Evolutionary conservation across 1,284 basidiomycete species (phyloP), one percentile per base, ranked within the genome.

Genomic region (Fomitopsis schrenkii): DNA sequence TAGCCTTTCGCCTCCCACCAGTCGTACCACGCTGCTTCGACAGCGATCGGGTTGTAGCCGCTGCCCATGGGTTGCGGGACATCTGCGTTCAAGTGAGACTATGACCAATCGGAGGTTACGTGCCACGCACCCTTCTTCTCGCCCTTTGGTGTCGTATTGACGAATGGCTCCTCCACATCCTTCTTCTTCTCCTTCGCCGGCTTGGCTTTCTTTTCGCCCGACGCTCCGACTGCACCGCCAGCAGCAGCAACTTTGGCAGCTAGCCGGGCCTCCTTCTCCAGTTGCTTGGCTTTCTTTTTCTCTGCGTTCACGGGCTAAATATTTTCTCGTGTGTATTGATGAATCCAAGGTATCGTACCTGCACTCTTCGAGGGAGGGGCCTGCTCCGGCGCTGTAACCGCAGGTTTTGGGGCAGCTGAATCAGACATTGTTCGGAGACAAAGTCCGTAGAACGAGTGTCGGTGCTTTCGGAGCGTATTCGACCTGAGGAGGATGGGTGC

Each of bases 11-110:
- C 84, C 60, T 89, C 82, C 97, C 97, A 99, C 97, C 97, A 99
- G 70, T 97, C 94, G 73, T 98, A 99, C 95, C 97, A 98, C 10
- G 95, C 91, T 6, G 95, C 84, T 75, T 99, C 97, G 65, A 99
- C 91, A 58, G 94, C 94, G 66, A 92, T 88, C 12, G 97, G 97
- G 75, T 99, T 97, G 80, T 98, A 99, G 5, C 92, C 93, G 36
- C 83, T 83, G 12, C 91, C 84, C 90, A 98, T 96, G 6, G 94
- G 92, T 65, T 90, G 82, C 3, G 91, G 87, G 63, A 98, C 81
- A 76, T 98, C 95, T 52, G 48, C 38, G 60, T 58, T 36, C 17
- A 3, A 17, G 35, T 38, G 53, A 36, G 60, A 26, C 15, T n/a
- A 17, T 5, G 48, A 6, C 2, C 5, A 5, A 10, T 15, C 2